Percentiles rank a stretch among this genome's conserved stretches.
Evolutionary conservation across 108 stramenopile genomes (phyloP).

Genomic region (Skeletonema marinoi): DNA sequence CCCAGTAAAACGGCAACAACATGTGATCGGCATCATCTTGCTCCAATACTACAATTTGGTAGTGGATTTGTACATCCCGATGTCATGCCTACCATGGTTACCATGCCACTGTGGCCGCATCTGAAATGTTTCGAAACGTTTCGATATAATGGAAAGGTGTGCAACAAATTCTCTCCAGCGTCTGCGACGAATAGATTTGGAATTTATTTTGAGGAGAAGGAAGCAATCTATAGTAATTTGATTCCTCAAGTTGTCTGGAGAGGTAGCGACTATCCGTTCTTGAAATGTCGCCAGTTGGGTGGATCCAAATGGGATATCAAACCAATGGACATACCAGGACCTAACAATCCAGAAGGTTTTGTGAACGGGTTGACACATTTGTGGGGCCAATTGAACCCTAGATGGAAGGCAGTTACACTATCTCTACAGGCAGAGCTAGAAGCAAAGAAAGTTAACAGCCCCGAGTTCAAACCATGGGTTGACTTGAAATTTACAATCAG

Average conservation of each 20-base stretch:
- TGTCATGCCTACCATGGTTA: neutral
- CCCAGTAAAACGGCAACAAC: neutral
- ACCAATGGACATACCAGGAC: neutral
- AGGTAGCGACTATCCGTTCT: slow-evolving; percentile 1
- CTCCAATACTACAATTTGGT: slow-evolving; percentile 4
- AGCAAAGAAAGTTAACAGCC: neutral
- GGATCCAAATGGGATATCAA: neutral
- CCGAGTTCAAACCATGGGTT: slow-evolving; percentile 23
- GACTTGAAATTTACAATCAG: slow-evolving; percentile 64
- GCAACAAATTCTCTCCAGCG: neutral
- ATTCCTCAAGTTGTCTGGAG: slow-evolving; percentile 4
- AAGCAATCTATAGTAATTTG: neutral
- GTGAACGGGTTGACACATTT: slow-evolving; percentile 8
- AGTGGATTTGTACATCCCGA: neutral
- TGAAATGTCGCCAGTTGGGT: neutral
- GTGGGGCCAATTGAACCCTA: slow-evolving; percentile 21
- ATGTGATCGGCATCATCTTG: neutral
- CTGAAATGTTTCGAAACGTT: neutral
- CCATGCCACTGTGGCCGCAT: slow-evolving; percentile 3
- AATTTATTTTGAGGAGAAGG: neutral
- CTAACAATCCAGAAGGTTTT: neutral
- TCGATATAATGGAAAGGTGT: neutral
- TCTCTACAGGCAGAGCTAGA: slow-evolving; percentile 40
- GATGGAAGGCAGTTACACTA: slow-evolving; percentile 42
- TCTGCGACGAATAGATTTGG: neutral